Conservation (phyloP, 306 rosid species). For the Cicer pinnatifidum region DNA sequence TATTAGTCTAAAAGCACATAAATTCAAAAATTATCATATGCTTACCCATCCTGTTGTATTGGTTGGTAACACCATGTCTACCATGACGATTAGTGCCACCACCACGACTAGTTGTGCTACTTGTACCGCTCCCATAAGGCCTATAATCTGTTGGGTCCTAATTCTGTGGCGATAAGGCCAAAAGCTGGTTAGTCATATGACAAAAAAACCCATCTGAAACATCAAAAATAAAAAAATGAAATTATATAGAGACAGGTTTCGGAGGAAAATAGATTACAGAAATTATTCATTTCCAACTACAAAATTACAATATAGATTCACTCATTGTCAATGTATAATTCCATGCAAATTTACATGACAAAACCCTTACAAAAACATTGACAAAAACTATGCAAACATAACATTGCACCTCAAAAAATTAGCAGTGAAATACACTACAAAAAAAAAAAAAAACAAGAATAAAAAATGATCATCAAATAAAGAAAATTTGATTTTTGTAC, state of each 20-base stretch:
- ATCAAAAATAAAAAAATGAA: background rate
- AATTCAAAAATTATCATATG: background rate
- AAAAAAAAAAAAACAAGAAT: background rate
- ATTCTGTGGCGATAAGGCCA: conserved; percentile 50
- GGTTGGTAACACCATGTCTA: conserved; percentile 74
- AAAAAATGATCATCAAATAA: background rate
- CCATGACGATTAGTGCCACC: conserved; percentile 66
- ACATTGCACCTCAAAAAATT: conserved; percentile 1
- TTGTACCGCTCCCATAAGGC: conserved; percentile 73
- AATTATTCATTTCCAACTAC: background rate
- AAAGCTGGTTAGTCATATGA: background rate
- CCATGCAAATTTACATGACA: background rate
- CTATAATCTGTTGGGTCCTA: conserved; percentile 76
- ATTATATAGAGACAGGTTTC: background rate
- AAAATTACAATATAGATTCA: conserved; percentile 1
- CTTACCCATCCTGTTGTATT: conserved; percentile 63
- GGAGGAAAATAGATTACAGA: background rate
- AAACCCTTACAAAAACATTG: background rate
- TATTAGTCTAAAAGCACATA: conserved; percentile 11
- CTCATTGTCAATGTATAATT: background rate
- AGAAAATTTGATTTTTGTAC: background rate
- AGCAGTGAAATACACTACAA: background rate
- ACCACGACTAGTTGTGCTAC: conserved; percentile 57
- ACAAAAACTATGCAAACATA: background rate
- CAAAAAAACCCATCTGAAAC: background rate